Evolutionary conservation across 179 eudicot species (phyloP), one percentile per base, ranked within the genome.

Genomic region (Gypsophila paniculata): DNA sequence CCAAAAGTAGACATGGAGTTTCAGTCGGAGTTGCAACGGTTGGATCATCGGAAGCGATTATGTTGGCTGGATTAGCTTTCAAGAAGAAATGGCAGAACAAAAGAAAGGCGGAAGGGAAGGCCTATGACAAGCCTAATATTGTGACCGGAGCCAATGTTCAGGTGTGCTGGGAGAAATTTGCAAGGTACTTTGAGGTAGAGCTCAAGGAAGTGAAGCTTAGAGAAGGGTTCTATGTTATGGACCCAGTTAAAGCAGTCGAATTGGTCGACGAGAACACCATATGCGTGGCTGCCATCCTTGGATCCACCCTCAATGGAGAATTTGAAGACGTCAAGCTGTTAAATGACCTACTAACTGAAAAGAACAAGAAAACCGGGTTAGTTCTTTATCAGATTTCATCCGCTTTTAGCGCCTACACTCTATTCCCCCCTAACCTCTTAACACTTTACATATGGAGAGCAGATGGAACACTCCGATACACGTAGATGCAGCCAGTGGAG

Each of bases 151-250:
- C 90, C 39, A 86, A 86, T 21, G 90, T 86, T 52, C 90, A 83
- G 82, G 87, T 84, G 7, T 86, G 90, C 70, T 86, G 90, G 90
- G 90, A 86, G 72, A 86, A 86, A 63, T 86, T 86, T 36, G 90
- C 89, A 3, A 79, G 83, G 54, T 86, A 86, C 77, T 86, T 86
- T 26, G 90, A 86, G 70, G 90, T 86, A 51, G 88, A 85, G 65
- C 78, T 86, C 76, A 86, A 86, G 73, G 90, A 86, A 72, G 88
- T 85, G 68, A 84, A 86, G 74, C 77, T 86, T 17, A 77, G 82
- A 0, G 88, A 85, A 44, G 81, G 81, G 1, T 85, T 68, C 74
- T 86, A 85, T 58, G 90, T 86, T 10, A 86, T 86, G 90, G 88
- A 86, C 80, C 90, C 90, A 0, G 78, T 39, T 0, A 82, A 86